A percentile compares a stretch with the other conserved stretches of the same genome.
These are phyloP conservation scores for Fusarium vanettenii DNA, from an alignment of 2,329 filamentous ascomycete genomes.

Conservation along the genomic window DNA sequence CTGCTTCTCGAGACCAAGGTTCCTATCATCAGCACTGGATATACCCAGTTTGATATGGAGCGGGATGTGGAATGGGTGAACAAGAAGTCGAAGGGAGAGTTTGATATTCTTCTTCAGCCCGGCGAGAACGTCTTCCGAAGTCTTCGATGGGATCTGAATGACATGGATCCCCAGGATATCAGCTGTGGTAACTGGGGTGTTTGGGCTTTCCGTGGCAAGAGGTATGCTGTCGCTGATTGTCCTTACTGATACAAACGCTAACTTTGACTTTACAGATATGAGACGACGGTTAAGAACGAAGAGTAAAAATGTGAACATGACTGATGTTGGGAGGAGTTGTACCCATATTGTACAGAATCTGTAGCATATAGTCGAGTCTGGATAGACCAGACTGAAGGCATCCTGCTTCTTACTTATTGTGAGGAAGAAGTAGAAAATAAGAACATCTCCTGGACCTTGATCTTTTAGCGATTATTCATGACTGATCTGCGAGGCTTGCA, in stretches of 20 bases:
- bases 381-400: conserved; percentile 23
- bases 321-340: conserved; percentile 10
- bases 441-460: conserved; percentile 19
- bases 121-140: conserved; percentile 96
- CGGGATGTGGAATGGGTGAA: conserved; percentile 91
- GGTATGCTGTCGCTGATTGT: conserved; percentile 66
- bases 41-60: conserved; percentile 95
- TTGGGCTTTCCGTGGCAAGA: conserved; percentile 97
- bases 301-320: conserved; percentile 37
- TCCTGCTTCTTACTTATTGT: neutral
- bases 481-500: neutral
- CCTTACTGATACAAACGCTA: conserved; percentile 36
- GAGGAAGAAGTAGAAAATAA: conserved; percentile 9
- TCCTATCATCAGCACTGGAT: conserved; percentile 93
- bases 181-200: conserved; percentile 97
- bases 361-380: conserved; percentile 31
- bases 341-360: conserved; percentile 38
- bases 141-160: conserved; percentile 95
- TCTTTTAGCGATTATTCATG: neutral
- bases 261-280: conserved; percentile 60
- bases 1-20: conserved; percentile 94
- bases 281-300: conserved; percentile 67
- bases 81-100: conserved; percentile 87
- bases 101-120: conserved; percentile 90
- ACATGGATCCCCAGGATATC: conserved; percentile 92